Conservation (phyloP, 1,139 yeast species). For the Suhomyces taliae region DNA sequence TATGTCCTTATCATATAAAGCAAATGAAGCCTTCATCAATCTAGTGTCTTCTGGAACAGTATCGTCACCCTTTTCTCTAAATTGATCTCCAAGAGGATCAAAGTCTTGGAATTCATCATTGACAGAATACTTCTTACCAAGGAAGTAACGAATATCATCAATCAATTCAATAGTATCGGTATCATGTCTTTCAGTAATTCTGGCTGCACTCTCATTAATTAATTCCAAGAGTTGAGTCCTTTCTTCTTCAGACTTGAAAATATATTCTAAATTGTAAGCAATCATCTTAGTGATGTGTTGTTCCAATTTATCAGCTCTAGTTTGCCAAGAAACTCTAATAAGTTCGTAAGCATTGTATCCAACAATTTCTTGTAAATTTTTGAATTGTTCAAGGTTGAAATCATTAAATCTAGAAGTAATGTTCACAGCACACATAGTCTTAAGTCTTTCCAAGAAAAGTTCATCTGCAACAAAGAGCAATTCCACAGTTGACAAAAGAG, state of each 20-base stretch:
- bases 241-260: slow-evolving; percentile 33
- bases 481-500: slow-evolving; percentile 52
- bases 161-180: slow-evolving; percentile 78
- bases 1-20: slow-evolving; percentile 32
- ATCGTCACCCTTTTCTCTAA: slow-evolving; percentile 12
- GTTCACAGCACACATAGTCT: slow-evolving; percentile 63
- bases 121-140: slow-evolving; percentile 48
- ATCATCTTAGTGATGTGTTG: slow-evolving; percentile 59
- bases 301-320: slow-evolving; percentile 64
- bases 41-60: slow-evolving; percentile 24
- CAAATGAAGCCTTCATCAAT: slow-evolving; percentile 31
- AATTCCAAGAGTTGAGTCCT: slow-evolving; percentile 19
- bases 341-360: slow-evolving; percentile 54
- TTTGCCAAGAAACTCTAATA: slow-evolving; percentile 65
- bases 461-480: slow-evolving; percentile 62
- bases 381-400: slow-evolving; percentile 23
- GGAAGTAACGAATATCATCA: slow-evolving; percentile 72
- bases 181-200: slow-evolving; percentile 63
- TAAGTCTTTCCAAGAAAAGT: slow-evolving; percentile 59
- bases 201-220: slow-evolving; percentile 49
- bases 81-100: slow-evolving; percentile 20
- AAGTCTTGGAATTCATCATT: slow-evolving; percentile 32
- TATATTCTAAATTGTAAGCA: slow-evolving; percentile 48
- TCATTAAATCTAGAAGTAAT: slow-evolving; percentile 43
- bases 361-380: slow-evolving; percentile 16